phyloP scores from a whole-genome alignment of 2,329 filamentous ascomycete species.

The Aspergillus tanneri region DNA sequence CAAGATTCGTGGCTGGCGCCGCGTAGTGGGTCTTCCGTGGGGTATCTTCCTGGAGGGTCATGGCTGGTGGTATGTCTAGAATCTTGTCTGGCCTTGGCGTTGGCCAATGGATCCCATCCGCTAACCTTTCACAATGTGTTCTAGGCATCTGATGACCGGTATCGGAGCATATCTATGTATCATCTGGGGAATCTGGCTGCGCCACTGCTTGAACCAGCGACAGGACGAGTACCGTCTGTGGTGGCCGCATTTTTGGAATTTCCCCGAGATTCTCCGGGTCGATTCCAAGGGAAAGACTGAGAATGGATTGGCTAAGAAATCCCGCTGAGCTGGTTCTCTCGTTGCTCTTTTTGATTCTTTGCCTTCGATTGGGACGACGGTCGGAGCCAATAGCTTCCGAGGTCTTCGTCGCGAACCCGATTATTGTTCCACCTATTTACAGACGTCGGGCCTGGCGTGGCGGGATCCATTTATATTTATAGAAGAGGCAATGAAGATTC shows the following conservation, averaged over 20 bases:
- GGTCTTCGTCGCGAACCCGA: not conserved
- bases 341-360: slow-evolving; percentile 7
- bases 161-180: slow-evolving; percentile 82
- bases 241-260: slow-evolving; percentile 65
- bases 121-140: slow-evolving; percentile 9
- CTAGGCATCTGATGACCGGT: slow-evolving; percentile 76
- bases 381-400: slow-evolving; percentile 7
- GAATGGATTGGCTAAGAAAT: slow-evolving; percentile 33
- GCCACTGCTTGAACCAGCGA: slow-evolving; percentile 70
- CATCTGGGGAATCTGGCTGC: slow-evolving; percentile 77
- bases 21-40: slow-evolving; percentile 73
- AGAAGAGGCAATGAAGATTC: slow-evolving; percentile 7
- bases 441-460: slow-evolving; percentile 12
- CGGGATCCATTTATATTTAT: slow-evolving; percentile 12
- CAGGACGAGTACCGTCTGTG: slow-evolving; percentile 69
- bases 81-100: not conserved
- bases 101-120: not conserved
- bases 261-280: slow-evolving; percentile 53
- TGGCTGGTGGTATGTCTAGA: slow-evolving; percentile 63
- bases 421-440: slow-evolving; percentile 8
- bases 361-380: not conserved
- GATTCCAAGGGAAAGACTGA: slow-evolving; percentile 13
- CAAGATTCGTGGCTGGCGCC: slow-evolving; percentile 63
- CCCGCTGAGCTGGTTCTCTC: slow-evolving; percentile 16
- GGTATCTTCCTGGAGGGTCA: slow-evolving; percentile 72